phyloP scores from a whole-genome alignment of 179 eudicot species.

The Silene noctiflora region DNA sequence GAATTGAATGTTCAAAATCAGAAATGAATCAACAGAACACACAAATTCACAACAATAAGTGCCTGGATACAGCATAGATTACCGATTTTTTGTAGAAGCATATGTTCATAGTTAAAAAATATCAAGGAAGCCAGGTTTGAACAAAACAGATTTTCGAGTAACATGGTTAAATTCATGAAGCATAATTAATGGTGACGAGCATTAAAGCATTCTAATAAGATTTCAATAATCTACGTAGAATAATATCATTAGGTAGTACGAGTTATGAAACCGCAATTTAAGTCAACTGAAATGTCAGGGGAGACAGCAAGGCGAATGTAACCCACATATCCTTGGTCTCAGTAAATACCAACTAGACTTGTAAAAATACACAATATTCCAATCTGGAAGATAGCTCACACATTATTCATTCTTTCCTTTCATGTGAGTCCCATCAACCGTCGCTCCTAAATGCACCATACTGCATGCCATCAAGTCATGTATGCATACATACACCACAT shows the following conservation, averaged over 20 bases:
- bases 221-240: neutral
- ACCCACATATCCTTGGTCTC: no score
- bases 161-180: neutral
- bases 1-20: slow-evolving; percentile 7
- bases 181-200: neutral
- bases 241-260: neutral
- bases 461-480: no score
- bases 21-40: neutral
- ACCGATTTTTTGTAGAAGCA: slow-evolving; percentile 4
- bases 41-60: neutral
- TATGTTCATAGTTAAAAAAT: neutral
- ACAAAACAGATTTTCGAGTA: neutral
- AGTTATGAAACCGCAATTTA: neutral
- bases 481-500: no score
- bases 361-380: no score
- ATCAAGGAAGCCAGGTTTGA: neutral
- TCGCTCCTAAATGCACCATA: no score
- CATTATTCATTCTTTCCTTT: no score
- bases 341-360: no score
- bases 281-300: neutral
- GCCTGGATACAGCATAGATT: neutral
- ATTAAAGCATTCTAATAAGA: slow-evolving; percentile 7
- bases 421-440: no score
- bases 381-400: no score
- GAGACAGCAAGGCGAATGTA: no score